Evolutionary conservation across 495 filamentous ascomycete species (phyloP).

Genomic region (Oleoguttula mirabilis): DNA sequence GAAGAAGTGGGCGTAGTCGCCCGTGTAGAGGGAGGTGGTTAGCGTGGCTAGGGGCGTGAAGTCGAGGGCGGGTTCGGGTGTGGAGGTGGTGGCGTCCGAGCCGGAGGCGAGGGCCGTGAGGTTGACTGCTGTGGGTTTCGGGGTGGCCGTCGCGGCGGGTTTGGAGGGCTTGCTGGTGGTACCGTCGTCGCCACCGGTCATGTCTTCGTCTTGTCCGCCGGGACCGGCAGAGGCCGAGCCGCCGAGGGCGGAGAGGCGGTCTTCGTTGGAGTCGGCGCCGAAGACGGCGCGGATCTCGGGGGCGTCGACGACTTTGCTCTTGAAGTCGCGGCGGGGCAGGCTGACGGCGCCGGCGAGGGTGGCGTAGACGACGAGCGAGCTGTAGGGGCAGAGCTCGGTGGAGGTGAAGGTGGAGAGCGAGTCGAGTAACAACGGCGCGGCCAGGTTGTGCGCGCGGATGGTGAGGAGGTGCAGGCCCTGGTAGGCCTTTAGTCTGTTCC

Average conservation of each 20-base stretch:
- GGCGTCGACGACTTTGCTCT: slow-evolving; percentile 94
- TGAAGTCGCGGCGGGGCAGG: slow-evolving; percentile 94
- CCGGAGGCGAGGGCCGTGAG: slow-evolving; percentile 57
- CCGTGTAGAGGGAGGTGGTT: slow-evolving; percentile 81
- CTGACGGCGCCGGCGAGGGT: slow-evolving; percentile 90
- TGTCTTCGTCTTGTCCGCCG: slow-evolving; percentile 65
- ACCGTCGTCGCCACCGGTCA: slow-evolving; percentile 47
- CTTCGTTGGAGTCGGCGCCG: slow-evolving; percentile 58
- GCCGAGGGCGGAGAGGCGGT: slow-evolving; percentile 66
- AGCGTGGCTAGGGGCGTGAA: slow-evolving; percentile 72
- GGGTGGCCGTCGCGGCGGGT: slow-evolving; percentile 41
- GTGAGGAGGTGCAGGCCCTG: slow-evolving; percentile 89
- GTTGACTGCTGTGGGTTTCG: slow-evolving; percentile 61
- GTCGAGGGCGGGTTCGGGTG: slow-evolving; percentile 64
- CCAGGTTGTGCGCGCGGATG: slow-evolving; percentile 73
- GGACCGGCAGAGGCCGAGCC: slow-evolving; percentile 69
- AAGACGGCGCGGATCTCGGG: slow-evolving; percentile 95
- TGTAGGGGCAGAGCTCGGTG: slow-evolving; percentile 95
- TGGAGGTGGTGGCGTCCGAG: slow-evolving; percentile 53
- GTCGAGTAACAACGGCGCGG: slow-evolving; percentile 88
- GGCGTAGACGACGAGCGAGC: slow-evolving; percentile 84
- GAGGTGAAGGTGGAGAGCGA: slow-evolving; percentile 97
- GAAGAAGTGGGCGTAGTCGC: slow-evolving; percentile 90
- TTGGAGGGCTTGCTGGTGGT: slow-evolving; percentile 23
- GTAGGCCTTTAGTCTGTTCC: slow-evolving; percentile 97